Evolutionary conservation across 495 filamentous ascomycete species (phyloP).

Genomic region (Xanthoparmelia taractica): DNA sequence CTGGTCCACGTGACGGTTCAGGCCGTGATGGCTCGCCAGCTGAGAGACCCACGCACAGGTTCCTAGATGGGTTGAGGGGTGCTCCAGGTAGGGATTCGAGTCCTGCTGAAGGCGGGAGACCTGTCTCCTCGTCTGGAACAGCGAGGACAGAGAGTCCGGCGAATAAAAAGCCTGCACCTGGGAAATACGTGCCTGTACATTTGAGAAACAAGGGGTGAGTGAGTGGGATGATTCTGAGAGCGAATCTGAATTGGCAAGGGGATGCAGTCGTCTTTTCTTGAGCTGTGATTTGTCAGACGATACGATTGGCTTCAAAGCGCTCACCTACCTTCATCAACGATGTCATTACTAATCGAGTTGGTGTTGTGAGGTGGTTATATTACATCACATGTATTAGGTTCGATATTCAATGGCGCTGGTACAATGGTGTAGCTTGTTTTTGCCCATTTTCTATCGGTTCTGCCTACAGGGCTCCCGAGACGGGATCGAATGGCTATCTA

Average conservation of each 20-base stretch:
- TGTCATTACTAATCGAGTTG: constrained; percentile 5
- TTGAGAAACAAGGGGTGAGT: constrained; percentile 32
- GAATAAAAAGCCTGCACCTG: constrained; percentile 26
- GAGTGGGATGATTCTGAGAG: neutral
- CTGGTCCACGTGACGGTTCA: constrained; percentile 17
- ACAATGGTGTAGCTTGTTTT: too few relatives aligned
- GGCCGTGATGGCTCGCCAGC: constrained; percentile 27
- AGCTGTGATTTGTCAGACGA: constrained; percentile 3
- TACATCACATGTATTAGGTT: too few relatives aligned
- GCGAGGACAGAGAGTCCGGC: constrained; percentile 23
- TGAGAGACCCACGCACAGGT: constrained; percentile 19
- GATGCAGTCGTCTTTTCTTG: neutral
- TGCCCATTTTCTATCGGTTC: too few relatives aligned
- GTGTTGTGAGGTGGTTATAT: too few relatives aligned
- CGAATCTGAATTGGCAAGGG: neutral
- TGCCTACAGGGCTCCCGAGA: too few relatives aligned
- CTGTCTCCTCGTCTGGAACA: constrained; percentile 17
- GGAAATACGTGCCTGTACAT: constrained; percentile 37
- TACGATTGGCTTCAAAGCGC: constrained; percentile 11
- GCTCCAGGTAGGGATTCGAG: constrained; percentile 20
- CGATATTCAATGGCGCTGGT: too few relatives aligned
- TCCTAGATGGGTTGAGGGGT: constrained; percentile 17
- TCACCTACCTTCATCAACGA: neutral
- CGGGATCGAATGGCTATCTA: neutral
- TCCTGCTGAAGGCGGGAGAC: constrained; percentile 22